A percentile compares a stretch with the other conserved stretches of the same genome.
These are phyloP conservation scores for Zizania latifolia DNA, from an alignment of 176 grass and related monocot genomes.

Conservation along the genomic window DNA sequence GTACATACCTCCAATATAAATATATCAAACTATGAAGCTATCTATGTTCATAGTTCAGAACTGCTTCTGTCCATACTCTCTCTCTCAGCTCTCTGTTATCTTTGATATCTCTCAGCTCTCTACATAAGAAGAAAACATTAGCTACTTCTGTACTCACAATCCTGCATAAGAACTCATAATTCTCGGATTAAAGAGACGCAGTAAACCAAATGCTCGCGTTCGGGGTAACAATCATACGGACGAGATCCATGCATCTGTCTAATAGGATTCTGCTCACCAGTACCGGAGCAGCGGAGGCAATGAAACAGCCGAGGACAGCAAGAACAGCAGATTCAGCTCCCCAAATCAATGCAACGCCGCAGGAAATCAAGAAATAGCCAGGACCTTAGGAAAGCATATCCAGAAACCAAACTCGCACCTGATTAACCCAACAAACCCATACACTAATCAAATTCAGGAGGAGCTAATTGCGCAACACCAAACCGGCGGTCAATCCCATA, in stretches of 20 bases:
- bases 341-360: conserved; percentile 10
- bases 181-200: conserved; percentile 13
- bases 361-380: not conserved
- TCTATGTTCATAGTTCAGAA: conserved; percentile 12
- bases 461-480: not conserved
- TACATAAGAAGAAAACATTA: not conserved
- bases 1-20: not conserved
- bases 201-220: conserved; percentile 12
- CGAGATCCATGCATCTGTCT: conserved; percentile 30
- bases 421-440: not conserved
- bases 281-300: conserved; percentile 4
- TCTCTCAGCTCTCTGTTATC: not conserved
- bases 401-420: not conserved
- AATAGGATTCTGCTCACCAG: conserved; percentile 11
- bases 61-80: not conserved
- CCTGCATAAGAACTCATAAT: conserved; percentile 28
- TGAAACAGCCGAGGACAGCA: conserved; percentile 20
- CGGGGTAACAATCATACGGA: conserved; percentile 18
- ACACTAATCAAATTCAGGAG: not conserved
- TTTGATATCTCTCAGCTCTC: not conserved
- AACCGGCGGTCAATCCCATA: not conserved
- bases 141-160: conserved; percentile 20
- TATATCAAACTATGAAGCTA: conserved; percentile 4
- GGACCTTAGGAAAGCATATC: not conserved
- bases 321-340: not conserved